Evolutionary conservation across 768 basidiomycete genomes (phyloP), one percentile per base, ranked within the genome.

Genomic region (Pulveroboletus sp.): DNA sequence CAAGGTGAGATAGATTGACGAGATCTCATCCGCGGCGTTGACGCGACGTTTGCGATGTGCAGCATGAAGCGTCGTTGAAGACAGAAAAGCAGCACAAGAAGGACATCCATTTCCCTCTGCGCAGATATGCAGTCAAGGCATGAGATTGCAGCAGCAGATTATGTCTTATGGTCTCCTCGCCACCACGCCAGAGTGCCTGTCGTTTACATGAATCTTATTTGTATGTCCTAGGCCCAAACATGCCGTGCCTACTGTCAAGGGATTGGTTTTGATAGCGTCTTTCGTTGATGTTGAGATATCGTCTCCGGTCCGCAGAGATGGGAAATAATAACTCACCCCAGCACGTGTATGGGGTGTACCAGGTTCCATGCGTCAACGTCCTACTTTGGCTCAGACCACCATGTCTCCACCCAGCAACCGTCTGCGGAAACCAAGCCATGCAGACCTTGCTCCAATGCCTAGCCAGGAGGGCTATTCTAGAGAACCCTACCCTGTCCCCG

Each of bases 51-150:
- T 21, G 40, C 38, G 42, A 50, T 53, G 27, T 47, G 47, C 62
- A 94, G 92, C 82, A 87, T 73, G 94, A 99, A 72, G 65, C 72
- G 53, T 85, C 84, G 68, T 70, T 82, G 60, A 91, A 91, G 80
- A 98, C 97, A 47, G 77, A 89, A 72, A 91, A 87, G 76, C 92
- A 94, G 72, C 77, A 74, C 73, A 97, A 97, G 88, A 94, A 89
- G 80, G 87, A 93, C 53, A 78, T 79, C 61, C 94, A 97, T 79
- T 97, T 97, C 80, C 92, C 94, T 32, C 68, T 76, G 67, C 81
- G 94, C 71, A 95, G 94, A 76, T 99, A 87, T 73, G 94, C 94
- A 55, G 87, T 97, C 70, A 94, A 90, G 82, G 93, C 91, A 77
- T 86, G 72, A 82, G 69, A 51, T 57, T 33, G 43, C 41, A 38